These are phyloP conservation scores for Bocquillonia castaneifolia DNA, from an alignment of 441 rosid genomes.

Conservation along the genomic window DNA sequence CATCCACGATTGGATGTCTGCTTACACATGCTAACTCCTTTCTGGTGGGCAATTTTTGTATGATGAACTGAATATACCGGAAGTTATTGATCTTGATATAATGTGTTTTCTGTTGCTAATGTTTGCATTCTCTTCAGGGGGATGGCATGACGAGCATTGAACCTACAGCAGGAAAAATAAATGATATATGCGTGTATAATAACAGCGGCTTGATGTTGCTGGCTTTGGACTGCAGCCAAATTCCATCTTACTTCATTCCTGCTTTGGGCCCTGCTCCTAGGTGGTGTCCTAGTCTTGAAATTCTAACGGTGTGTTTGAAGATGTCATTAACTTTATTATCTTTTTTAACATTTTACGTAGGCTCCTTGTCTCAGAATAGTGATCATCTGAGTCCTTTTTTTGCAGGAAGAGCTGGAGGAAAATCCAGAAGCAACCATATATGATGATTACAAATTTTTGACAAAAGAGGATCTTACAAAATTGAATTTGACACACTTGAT, in stretches of 20 bases:
- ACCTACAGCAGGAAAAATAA: constrained; percentile 78
- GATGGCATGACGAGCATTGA: constrained; percentile 88
- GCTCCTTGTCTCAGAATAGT: constrained; percentile 5
- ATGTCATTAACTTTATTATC: not conserved
- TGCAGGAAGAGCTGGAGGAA: constrained; percentile 94
- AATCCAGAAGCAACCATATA: constrained; percentile 70
- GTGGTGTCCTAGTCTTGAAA: constrained; percentile 81
- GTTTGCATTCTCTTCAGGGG: constrained; percentile 42
- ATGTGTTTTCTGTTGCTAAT: not conserved
- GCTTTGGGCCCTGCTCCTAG: constrained; percentile 90
- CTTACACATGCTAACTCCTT: not conserved
- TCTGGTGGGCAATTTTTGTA: not conserved
- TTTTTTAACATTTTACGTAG: constrained; percentile 5
- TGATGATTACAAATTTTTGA: constrained; percentile 79
- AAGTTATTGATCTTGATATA: not conserved
- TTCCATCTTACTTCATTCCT: constrained; percentile 86
- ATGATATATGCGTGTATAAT: constrained; percentile 75
- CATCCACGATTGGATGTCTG: not conserved
- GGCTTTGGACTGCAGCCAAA: constrained; percentile 77
- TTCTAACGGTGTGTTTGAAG: constrained; percentile 53
- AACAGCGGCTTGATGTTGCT: constrained; percentile 78
- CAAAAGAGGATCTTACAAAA: constrained; percentile 76
- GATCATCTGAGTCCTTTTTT: constrained; percentile 12
- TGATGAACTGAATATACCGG: not conserved
- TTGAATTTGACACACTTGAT: constrained; percentile 71